phyloP scores from a whole-genome alignment of 495 filamentous ascomycete genomes.

The Tuber brumale region DNA sequence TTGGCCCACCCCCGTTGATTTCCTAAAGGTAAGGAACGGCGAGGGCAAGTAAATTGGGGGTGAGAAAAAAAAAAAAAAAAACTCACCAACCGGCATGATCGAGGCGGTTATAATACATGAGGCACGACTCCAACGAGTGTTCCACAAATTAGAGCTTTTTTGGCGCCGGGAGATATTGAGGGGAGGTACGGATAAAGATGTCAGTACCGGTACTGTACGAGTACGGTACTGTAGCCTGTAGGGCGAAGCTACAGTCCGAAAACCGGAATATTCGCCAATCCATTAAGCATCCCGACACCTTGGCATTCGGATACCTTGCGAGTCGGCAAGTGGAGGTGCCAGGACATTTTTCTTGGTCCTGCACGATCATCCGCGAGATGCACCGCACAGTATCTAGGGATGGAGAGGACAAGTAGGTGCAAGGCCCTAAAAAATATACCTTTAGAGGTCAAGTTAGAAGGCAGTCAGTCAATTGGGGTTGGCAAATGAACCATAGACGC shows the following conservation, averaged over 20 bases:
- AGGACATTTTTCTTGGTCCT: background rate
- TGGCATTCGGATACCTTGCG: background rate
- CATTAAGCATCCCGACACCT: background rate
- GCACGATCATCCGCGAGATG: background rate
- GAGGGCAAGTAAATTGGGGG: background rate
- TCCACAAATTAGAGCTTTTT: background rate
- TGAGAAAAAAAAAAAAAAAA: background rate
- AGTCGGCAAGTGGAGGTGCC: background rate
- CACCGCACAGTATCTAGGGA: background rate
- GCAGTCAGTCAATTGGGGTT: background rate
- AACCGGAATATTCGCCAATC: background rate
- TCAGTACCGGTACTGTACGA: background rate
- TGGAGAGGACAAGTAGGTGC: background rate
- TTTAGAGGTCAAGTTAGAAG: too few relatives aligned
- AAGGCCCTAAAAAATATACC: background rate
- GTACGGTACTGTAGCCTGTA: too few relatives aligned
- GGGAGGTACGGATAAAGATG: background rate
- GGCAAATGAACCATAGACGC: background rate
- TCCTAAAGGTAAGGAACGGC: background rate
- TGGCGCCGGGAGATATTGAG: background rate
- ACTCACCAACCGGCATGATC: background rate
- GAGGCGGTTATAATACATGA: background rate
- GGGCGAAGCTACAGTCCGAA: background rate
- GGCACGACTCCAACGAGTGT: background rate
- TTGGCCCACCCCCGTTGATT: background rate